Evolutionary conservation across 169 alveolate genomes (phyloP).

Genomic region (Ichthyophthirius multifiliis): DNA sequence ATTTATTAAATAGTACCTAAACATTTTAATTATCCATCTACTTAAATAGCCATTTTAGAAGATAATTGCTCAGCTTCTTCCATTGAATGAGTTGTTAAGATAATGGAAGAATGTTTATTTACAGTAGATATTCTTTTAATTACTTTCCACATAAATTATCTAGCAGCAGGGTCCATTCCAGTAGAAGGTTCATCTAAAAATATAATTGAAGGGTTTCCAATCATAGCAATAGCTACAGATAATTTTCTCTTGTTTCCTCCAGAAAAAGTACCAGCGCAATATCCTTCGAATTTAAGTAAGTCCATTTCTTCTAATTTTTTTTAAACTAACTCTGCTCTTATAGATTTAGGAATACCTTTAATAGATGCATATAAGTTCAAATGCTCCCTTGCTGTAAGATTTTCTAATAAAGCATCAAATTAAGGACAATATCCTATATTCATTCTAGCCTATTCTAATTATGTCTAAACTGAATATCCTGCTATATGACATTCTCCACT

Average conservation of each 20-base stretch:
- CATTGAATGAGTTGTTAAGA: slow-evolving; percentile 90
- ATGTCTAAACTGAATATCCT: slow-evolving; percentile 62
- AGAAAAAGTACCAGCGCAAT: slow-evolving; percentile 70
- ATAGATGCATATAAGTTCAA: slow-evolving; percentile 77
- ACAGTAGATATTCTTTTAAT: slow-evolving; percentile 70
- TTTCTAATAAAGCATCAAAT: slow-evolving; percentile 79
- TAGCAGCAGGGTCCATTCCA: slow-evolving; percentile 91
- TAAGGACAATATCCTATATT: slow-evolving; percentile 88
- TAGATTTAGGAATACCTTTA: slow-evolving; percentile 67
- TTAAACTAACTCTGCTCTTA: slow-evolving; percentile 40
- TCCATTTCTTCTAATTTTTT: slow-evolving; percentile 69
- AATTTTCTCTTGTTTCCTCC: slow-evolving; percentile 92
- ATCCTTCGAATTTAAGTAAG: slow-evolving; percentile 57
- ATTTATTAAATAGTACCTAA: slow-evolving; percentile 74
- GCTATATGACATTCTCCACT: slow-evolving; percentile 68
- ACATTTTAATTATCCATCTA: slow-evolving; percentile 74
- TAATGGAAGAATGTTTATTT: slow-evolving; percentile 69
- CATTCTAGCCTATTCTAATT: slow-evolving; percentile 59
- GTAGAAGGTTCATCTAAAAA: slow-evolving; percentile 91
- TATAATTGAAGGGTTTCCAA: slow-evolving; percentile 88
- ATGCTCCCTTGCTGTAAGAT: slow-evolving; percentile 78
- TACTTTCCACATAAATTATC: slow-evolving; percentile 86
- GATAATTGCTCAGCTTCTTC: slow-evolving; percentile 91
- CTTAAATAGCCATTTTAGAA: slow-evolving; percentile 84
- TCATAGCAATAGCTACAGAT: slow-evolving; percentile 87